Percentiles rank a stretch among this genome's conserved stretches.
phyloP scores from a whole-genome alignment of 2,329 filamentous ascomycete species.

The Juglanconis oblonga region DNA sequence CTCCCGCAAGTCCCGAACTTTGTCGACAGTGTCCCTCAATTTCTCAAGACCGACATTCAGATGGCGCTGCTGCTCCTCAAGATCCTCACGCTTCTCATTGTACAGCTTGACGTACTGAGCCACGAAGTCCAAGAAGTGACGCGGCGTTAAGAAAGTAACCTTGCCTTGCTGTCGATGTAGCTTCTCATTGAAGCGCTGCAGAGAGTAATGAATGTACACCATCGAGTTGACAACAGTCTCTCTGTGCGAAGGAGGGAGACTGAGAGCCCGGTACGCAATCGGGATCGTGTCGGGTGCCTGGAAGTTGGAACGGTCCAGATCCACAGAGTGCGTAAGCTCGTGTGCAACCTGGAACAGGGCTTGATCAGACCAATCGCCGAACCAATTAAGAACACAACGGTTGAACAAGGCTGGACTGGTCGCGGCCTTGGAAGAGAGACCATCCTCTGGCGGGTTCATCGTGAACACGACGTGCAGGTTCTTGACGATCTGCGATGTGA shows the following conservation, averaged over 20 bases:
- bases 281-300: conserved; percentile 86
- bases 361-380: conserved; percentile 99
- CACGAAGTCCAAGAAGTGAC: conserved; percentile 97
- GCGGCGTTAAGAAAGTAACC: conserved; percentile 88
- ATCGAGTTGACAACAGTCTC: conserved; percentile 95
- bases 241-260: conserved; percentile 81
- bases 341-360: conserved; percentile 96
- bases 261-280: conserved; percentile 83
- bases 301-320: conserved; percentile 86
- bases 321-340: conserved; percentile 93
- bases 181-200: conserved; percentile 85
- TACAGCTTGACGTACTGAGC: conserved; percentile 97
- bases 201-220: conserved; percentile 97
- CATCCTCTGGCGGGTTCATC: conserved; percentile 98
- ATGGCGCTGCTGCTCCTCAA: conserved; percentile 98
- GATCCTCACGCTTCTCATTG: conserved; percentile 95
- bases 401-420: conserved; percentile 99
- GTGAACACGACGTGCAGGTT: conserved; percentile 99
- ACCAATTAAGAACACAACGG: conserved; percentile 99
- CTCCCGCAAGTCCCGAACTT: conserved; percentile 86
- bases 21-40: conserved; percentile 91
- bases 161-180: conserved; percentile 89
- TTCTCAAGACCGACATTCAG: conserved; percentile 98
- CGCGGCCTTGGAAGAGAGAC: conserved; percentile 90
- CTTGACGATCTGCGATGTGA: conserved; percentile 98